Evolutionary conservation across 164 flowering plant species (phyloP), one percentile per base, ranked within the genome.

Genomic region (Chloranthus sessilifolius): DNA sequence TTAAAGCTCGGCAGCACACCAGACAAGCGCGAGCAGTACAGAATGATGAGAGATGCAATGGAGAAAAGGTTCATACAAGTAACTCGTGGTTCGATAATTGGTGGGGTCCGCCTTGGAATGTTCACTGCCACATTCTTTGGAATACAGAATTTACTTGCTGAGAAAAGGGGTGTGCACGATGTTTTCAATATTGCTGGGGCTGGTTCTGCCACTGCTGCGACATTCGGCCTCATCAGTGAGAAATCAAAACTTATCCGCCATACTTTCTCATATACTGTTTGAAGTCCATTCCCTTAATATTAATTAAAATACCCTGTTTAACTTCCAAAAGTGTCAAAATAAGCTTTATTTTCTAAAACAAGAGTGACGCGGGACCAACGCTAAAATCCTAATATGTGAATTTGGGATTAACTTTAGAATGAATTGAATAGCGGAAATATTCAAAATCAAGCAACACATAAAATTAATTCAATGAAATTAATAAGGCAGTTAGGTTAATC

Each of bases 1-100:
- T 65, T 94, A 71, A 84, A 89, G 76, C 83, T 89, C 21, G 96
- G 97, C 35, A 94, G 97, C 68, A 89, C 96, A 2, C 66, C 91
- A 3, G 99, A 94, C 69, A 94, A 94, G 66, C 89, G 99, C 24
- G 97, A 84, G 62, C 97, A 94, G 55, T 72, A 89, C 65, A 72
- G 95, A 38, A 51, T 94, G 47, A 86, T 89, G 95, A 78, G 99
- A 69, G 97, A 88, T 78, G 99, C 97, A 20, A 89, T 94, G 99
- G 99, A 94, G 76, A 94, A 94, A 65, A 78, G 95, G 68, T 89
- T 94, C 47, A 53, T 86, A 16, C 68, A 88, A 52, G 89, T 94
- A 23, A 73, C 97, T 53, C 84, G 83, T 47, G 95, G 97, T 46
- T 94, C 97, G 15, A 81, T 94, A 41, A 76, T 94, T 60, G 97